These are phyloP conservation scores for Dipsacomyces acuminosporus DNA, from an alignment of 371 early-diverging fungal genomes.

Conservation along the genomic window DNA sequence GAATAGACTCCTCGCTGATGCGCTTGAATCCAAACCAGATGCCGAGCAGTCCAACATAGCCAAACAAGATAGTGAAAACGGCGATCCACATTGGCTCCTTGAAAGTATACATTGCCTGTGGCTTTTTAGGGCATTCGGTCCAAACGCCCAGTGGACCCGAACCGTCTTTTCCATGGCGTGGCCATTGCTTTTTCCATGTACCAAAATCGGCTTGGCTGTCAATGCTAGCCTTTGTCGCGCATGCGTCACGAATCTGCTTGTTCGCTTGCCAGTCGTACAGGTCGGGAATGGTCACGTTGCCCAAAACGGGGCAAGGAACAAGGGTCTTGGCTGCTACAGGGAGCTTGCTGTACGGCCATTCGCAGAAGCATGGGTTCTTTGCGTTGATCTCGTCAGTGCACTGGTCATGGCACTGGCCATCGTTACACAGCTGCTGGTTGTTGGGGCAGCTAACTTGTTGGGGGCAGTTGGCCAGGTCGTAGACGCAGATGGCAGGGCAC, in stretches of 20 bases:
- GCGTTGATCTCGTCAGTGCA: constrained; percentile 19
- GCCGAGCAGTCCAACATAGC: constrained; percentile 48
- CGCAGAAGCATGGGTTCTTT: constrained; percentile 38
- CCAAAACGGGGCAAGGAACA: constrained; percentile 27
- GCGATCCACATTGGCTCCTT: constrained; percentile 60
- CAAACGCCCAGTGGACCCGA: constrained; percentile 24
- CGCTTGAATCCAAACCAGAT: constrained; percentile 47
- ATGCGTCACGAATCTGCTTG: constrained; percentile 6
- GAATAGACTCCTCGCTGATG: constrained; percentile 1
- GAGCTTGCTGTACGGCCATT: constrained; percentile 29
- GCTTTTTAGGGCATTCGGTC: constrained; percentile 50
- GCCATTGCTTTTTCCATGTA: constrained; percentile 24
- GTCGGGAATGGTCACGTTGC: constrained; percentile 22
- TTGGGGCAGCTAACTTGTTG: constrained; percentile 14
- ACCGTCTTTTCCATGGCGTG: constrained; percentile 2
- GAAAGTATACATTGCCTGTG: constrained; percentile 53
- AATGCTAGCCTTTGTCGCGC: constrained; percentile 18
- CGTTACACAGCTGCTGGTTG: constrained; percentile 30
- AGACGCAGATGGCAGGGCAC: constrained; percentile 41
- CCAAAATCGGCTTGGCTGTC: constrained; percentile 14
- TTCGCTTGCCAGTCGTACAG: constrained; percentile 14
- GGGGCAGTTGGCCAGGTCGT: constrained; percentile 23
- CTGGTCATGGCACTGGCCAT: constrained; percentile 27
- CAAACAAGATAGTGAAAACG: constrained; percentile 49
- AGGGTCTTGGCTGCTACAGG: constrained; percentile 21